Conservation (phyloP, 108 stramenopile species). For the Cylindrotheca closterium region DNA sequence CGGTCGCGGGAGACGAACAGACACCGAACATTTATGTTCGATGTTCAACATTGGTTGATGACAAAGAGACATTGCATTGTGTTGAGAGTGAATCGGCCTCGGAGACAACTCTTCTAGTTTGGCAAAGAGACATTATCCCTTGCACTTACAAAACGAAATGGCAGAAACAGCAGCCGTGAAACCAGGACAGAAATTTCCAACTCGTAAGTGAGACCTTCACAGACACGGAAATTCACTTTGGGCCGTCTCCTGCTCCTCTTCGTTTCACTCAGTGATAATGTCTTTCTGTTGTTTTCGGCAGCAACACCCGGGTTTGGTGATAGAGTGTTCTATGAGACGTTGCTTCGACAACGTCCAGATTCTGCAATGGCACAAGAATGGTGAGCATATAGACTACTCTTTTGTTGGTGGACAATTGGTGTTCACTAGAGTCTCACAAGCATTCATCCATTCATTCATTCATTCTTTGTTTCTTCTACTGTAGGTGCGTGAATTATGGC, state of each 20-base stretch:
- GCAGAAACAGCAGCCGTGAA: constrained; percentile 33
- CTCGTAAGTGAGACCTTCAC: constrained; percentile 29
- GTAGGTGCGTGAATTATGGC: constrained; percentile 80
- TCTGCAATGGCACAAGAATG: constrained; percentile 89
- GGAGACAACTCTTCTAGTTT: no score
- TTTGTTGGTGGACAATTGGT: neutral
- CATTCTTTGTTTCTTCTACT: neutral
- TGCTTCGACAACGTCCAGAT: constrained; percentile 71
- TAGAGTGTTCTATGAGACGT: constrained; percentile 58
- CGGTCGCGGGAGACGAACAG: no score
- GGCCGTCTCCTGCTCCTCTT: no score
- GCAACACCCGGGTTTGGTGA: constrained; percentile 76
- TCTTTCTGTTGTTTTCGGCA: neutral
- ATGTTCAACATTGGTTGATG: no score
- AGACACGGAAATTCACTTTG: no score
- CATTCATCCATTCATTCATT: neutral
- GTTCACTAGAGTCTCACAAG: neutral
- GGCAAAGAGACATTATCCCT: no score
- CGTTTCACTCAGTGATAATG: no score
- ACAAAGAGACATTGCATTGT: no score
- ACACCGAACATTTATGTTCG: no score
- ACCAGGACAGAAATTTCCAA: constrained; percentile 85
- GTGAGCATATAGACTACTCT: constrained; percentile 39
- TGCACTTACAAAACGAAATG: neutral
- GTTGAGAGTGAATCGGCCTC: no score